Evolutionary conservation across 2,329 filamentous ascomycete species (phyloP).

Genomic region (Madurella mycetomatis): DNA sequence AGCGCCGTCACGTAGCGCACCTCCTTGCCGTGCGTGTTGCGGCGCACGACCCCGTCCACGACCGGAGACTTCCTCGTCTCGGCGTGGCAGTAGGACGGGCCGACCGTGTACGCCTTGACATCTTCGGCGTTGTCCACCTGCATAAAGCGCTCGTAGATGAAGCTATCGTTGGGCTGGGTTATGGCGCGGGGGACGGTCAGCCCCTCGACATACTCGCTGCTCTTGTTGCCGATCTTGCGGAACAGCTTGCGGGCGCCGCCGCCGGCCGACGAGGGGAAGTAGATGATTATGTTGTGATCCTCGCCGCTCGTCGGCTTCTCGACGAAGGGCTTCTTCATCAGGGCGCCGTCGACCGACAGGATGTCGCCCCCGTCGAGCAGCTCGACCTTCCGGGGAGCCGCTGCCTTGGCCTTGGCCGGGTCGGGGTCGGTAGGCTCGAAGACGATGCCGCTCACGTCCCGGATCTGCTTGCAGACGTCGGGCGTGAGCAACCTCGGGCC

Average conservation of each 20-base stretch:
- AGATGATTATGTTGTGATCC: slow-evolving; percentile 98
- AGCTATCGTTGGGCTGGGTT: slow-evolving; percentile 75
- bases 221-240: slow-evolving; percentile 97
- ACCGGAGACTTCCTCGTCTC: slow-evolving; percentile 97
- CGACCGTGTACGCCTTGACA: slow-evolving; percentile 97
- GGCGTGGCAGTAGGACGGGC: slow-evolving; percentile 86
- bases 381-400: slow-evolving; percentile 64
- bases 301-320: slow-evolving; percentile 98
- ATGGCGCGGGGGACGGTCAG: slow-evolving; percentile 75
- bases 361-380: slow-evolving; percentile 87
- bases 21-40: slow-evolving; percentile 96
- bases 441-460: slow-evolving; percentile 71
- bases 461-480: slow-evolving; percentile 75
- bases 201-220: slow-evolving; percentile 83
- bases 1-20: slow-evolving; percentile 90
- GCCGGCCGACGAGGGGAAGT: slow-evolving; percentile 81
- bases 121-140: slow-evolving; percentile 96
- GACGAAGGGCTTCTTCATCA: slow-evolving; percentile 88
- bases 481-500: slow-evolving; percentile 74
- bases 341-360: slow-evolving; percentile 76
- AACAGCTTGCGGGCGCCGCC: slow-evolving; percentile 90
- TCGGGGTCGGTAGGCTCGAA: slow-evolving; percentile 68
- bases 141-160: slow-evolving; percentile 96
- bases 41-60: slow-evolving; percentile 89
- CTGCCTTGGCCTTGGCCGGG: slow-evolving; percentile 47